These are phyloP conservation scores for Domatiomyces globalis DNA, from an alignment of 2,329 filamentous ascomycete genomes.

Conservation along the genomic window DNA sequence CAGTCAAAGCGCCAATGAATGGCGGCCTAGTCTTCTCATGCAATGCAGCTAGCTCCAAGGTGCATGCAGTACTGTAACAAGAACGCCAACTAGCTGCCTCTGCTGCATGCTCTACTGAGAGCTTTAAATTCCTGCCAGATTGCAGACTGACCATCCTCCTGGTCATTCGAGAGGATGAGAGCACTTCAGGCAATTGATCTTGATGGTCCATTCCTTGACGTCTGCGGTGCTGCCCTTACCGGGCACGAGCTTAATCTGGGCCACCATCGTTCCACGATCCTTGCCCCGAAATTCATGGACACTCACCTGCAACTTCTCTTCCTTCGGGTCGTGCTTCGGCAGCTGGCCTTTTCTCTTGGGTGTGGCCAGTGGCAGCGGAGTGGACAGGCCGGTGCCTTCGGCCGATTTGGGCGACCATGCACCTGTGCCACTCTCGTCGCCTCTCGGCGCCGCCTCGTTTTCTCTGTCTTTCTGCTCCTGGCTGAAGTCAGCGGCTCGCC, in stretches of 20 bases:
- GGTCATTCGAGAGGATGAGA: constrained; percentile 12
- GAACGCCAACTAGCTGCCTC: too few species aligned
- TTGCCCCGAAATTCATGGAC: constrained; percentile 6
- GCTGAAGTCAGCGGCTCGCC: constrained; percentile 2
- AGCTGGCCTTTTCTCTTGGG: constrained; percentile 3
- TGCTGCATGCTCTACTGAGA: too few species aligned
- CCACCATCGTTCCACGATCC: constrained; percentile 5
- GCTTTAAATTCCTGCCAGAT: too few species aligned
- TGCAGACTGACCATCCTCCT: too few species aligned
- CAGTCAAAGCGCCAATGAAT: too few species aligned
- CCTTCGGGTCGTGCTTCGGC: constrained; percentile 4
- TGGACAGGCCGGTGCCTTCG: background rate
- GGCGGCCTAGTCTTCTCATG: too few species aligned
- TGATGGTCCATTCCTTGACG: constrained; percentile 28
- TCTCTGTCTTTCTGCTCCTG: constrained; percentile 2
- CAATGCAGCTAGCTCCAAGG: too few species aligned
- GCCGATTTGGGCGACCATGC: background rate
- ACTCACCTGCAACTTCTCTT: constrained; percentile 9
- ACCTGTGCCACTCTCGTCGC: constrained; percentile 1
- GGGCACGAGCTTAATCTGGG: constrained; percentile 6
- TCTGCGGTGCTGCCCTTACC: constrained; percentile 9
- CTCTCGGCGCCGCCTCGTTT: background rate
- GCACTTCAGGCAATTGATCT: constrained; percentile 27
- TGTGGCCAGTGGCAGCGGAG: background rate
- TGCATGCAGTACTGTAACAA: too few species aligned